Percentiles rank a stretch among this genome's conserved stretches.
phyloP scores from a whole-genome alignment of 345 rosid genomes.

The Lagerstroemia speciosa region DNA sequence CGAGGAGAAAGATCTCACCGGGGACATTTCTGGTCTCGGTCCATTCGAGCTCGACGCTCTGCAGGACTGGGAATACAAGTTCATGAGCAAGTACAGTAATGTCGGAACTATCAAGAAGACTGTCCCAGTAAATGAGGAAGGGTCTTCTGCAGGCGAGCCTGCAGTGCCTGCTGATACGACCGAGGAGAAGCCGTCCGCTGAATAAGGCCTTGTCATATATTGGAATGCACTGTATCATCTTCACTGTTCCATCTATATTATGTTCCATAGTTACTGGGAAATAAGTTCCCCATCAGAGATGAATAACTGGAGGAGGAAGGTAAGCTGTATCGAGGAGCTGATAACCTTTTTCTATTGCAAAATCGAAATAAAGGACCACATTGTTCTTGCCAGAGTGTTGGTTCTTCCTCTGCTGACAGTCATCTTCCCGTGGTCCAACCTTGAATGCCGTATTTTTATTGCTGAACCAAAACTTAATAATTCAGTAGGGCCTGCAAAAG shows the following conservation, averaged over 20 bases:
- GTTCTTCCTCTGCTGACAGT: too few relatives aligned
- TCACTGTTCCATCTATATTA: not conserved
- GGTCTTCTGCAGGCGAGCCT: slow-evolving; percentile 29
- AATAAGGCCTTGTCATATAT: not conserved
- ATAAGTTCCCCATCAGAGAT: not conserved
- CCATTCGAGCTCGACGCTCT: slow-evolving; percentile 92
- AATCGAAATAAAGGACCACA: not conserved
- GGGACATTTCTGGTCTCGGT: slow-evolving; percentile 91
- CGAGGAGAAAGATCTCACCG: slow-evolving; percentile 82
- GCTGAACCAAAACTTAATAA: not conserved
- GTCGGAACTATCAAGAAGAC: slow-evolving; percentile 68
- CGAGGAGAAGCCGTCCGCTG: slow-evolving; percentile 2
- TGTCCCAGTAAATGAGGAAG: slow-evolving; percentile 37
- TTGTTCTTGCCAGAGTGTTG: not conserved
- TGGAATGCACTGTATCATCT: not conserved
- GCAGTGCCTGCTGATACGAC: slow-evolving; percentile 27
- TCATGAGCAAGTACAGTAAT: slow-evolving; percentile 90
- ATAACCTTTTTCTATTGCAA: not conserved
- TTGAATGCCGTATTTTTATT: not conserved
- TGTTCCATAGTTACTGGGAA: not conserved
- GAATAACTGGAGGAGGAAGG: not conserved
- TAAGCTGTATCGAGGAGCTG: not conserved
- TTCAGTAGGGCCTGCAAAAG: not conserved
- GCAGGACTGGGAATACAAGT: slow-evolving; percentile 98
- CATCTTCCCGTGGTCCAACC: not conserved